phyloP scores from a whole-genome alignment of 176 grass and related monocot genomes.

The Eragrostis curvula region DNA sequence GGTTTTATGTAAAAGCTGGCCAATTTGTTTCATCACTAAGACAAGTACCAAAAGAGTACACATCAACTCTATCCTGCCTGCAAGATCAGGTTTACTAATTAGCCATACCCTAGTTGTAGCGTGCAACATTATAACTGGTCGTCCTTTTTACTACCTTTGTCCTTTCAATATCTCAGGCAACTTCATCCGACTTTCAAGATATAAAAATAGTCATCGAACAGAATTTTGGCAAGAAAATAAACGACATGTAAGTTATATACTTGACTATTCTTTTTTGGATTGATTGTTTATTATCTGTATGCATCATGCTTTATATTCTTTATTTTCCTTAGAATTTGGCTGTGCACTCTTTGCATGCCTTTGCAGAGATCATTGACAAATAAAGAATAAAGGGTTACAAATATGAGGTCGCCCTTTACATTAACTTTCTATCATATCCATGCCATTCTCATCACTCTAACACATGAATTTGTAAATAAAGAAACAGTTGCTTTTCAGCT shows the following conservation, averaged over 20 bases:
- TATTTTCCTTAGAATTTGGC: background rate
- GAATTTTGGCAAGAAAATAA: slow-evolving; percentile 73
- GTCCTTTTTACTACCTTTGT: slow-evolving; percentile 36
- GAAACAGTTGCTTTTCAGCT: background rate
- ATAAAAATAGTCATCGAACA: slow-evolving; percentile 76
- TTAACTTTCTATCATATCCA: background rate
- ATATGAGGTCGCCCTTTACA: background rate
- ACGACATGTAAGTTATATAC: slow-evolving; percentile 66
- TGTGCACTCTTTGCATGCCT: background rate
- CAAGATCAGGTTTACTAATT: slow-evolving; percentile 80
- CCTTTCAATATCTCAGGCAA: slow-evolving; percentile 61
- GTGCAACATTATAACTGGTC: slow-evolving; percentile 1
- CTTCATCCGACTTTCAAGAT: slow-evolving; percentile 72
- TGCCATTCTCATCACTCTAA: slow-evolving; percentile 24
- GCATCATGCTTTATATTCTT: background rate
- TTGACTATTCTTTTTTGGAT: background rate
- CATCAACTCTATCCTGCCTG: slow-evolving; percentile 79
- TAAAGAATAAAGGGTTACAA: background rate
- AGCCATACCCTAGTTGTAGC: background rate
- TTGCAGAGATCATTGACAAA: background rate
- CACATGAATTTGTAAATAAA: background rate
- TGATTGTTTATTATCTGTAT: background rate
- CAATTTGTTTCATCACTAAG: slow-evolving; percentile 92
- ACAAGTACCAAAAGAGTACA: slow-evolving; percentile 89
- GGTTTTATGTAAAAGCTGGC: slow-evolving; percentile 98